Base-by-base conservation (phyloP, 139 green algal species). In the Tetraselmis chui region DNA sequence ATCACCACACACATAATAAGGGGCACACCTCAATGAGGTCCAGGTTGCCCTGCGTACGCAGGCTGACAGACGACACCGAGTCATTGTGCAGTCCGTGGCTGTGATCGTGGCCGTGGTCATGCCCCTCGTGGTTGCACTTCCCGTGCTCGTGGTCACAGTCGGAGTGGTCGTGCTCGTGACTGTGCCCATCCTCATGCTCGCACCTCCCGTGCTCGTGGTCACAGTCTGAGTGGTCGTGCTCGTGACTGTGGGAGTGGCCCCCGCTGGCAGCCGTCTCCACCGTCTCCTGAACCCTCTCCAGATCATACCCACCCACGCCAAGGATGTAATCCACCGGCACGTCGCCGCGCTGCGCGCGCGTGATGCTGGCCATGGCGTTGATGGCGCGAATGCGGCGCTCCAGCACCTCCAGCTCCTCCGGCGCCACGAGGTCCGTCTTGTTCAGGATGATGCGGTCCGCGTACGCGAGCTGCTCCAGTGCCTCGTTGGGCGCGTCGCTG, bases 361-460 rank as follows among this genome's bases (percentile, higher is more conserved):
- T 81, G 58, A 96, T 87, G 22, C 76, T 76, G 2, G 96, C 96
- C 80, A 98, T 84, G 23, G 76, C 78, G 90, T 99, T 99, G 87
- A 99, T 96, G 32, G 32, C 78, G 2, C 84, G 84, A 31, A 98
- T 89, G 29, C 94, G 90, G 0, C 29, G 28, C 84, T 94, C 86
- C 32, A 98, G 80, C 1, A 32, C 28, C 0, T 83, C 32, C 75
- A 97, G 77, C 29, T 93, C 85, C 30, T 85, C 31, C 0, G 32
- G 79, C 23, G 32, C 29, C 27, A 97, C 92, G 86, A 96, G 88
- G 86, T 97, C 94, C 1, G 88, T 92, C 87, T 99, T 99, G 93
- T 99, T 99, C 23, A 99, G 87, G 2, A 99, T 75, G 82, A 99
- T 93, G 29, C 94, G 88, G 82, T 99, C 96, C 1, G 96, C 96